Base-by-base conservation (phyloP, 1,139 yeast genomes). In the Pichia sp. region DNA sequence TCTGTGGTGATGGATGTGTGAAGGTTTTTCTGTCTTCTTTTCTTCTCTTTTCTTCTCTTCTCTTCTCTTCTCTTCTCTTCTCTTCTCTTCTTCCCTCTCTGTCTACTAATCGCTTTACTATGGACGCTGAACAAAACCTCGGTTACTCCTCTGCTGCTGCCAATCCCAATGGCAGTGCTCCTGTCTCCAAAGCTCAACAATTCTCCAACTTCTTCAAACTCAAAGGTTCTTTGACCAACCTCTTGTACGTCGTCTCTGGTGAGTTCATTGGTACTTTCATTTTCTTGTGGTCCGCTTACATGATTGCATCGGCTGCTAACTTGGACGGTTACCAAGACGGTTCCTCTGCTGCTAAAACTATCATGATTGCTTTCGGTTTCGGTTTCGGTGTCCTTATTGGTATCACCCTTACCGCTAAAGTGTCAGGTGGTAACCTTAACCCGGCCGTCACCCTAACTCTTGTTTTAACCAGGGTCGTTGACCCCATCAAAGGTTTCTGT, bases 351-450 rank as follows among this genome's bases (percentile, higher is more conserved):
- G 74, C 79, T 51, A 75, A 73, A 62, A 72, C 87, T 62, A 76
- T 86, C 57, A 84, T 87, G 90, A 89, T 89, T 64, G 74, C 96
- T 5, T 77, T 86, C 53, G 96, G 96, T 62, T 89, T 89, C 71
- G 96, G 96, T 56, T 86, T 87, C 64, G 84, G 90, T 60, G 89
- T 89, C 54, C 80, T 86, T 81, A 82, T 84, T 62, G 80, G 80
- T 58, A 87, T 87, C 49, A 83, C 84, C 67, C 73, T 84, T 66
- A 84, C 87, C 64, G 86, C 79, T 72, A 81, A 91, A 69, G 79
- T 88, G 57, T 85, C 95, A 49, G 96, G 96, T 65, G 96, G 95
- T 73, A 87, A 87, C 71, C 78, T 88, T 67, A 89, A 89, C 73
- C 96, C 96, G 13, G 91, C 95, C 48, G 96, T 89, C 47, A 84